Conservation (phyloP, 148 eudicot genomes). For the Linanthus parryae region DNA sequence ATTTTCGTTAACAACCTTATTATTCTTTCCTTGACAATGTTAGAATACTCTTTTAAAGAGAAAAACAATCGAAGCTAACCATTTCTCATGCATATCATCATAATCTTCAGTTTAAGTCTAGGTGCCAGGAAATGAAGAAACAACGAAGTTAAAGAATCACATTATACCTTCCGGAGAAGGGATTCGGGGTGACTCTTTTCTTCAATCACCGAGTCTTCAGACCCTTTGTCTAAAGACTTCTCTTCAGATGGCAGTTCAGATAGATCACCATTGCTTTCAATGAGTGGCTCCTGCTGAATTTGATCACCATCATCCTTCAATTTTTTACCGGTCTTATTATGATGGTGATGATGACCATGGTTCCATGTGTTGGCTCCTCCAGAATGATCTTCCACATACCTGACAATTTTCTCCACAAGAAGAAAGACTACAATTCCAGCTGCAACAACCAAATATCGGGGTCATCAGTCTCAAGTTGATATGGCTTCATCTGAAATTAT, state of each 20-base stretch:
- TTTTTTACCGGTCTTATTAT: constrained; percentile 41
- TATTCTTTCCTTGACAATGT: no score
- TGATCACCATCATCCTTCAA: constrained; percentile 41
- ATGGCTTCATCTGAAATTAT: not conserved
- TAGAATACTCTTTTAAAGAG: no score
- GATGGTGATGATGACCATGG: constrained; percentile 67
- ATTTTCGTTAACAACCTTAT: no score
- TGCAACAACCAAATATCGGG: constrained; percentile 35
- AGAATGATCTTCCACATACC: constrained; percentile 73
- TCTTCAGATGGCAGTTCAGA: constrained; percentile 27
- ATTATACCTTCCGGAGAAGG: constrained; percentile 47
- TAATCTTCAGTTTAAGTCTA: not conserved
- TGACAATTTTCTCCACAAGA: constrained; percentile 79
- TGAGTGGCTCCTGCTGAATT: constrained; percentile 15
- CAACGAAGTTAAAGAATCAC: not conserved
- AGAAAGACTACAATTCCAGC: constrained; percentile 93
- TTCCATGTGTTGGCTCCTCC: constrained; percentile 44
- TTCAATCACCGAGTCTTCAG: constrained; percentile 20
- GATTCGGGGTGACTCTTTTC: constrained; percentile 33
- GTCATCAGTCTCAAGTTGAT: constrained; percentile 6
- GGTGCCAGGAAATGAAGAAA: not conserved
- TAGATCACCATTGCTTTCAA: constrained; percentile 12
- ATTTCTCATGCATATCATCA: not conserved
- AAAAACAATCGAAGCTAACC: not conserved
- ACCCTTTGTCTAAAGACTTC: constrained; percentile 18